phyloP scores from a whole-genome alignment of 148 eudicot genomes.

The Amaranthus cruentus region DNA sequence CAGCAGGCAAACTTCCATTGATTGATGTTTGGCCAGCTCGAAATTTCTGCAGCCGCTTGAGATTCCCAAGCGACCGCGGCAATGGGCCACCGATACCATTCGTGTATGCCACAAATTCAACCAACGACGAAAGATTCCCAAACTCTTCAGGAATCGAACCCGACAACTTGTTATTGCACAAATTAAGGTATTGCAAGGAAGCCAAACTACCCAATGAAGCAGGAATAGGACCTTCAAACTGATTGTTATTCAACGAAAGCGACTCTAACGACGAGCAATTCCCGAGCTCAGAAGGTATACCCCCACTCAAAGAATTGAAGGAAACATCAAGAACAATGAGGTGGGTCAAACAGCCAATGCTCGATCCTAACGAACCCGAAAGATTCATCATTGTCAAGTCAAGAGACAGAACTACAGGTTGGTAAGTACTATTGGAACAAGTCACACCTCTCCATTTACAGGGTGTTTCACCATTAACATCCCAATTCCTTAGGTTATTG shows the following conservation, averaged over 20 bases:
- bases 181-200: slow-evolving; percentile 45
- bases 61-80: slow-evolving; percentile 68
- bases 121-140: slow-evolving; percentile 64
- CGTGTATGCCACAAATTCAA: slow-evolving; percentile 63
- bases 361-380: slow-evolving; percentile 61
- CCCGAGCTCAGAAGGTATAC: slow-evolving; percentile 63
- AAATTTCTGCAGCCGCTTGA: slow-evolving; percentile 50
- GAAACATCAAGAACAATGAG: slow-evolving; percentile 52
- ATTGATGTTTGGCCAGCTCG: slow-evolving; percentile 81
- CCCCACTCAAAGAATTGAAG: slow-evolving; percentile 45
- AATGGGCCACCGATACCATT: slow-evolving; percentile 61
- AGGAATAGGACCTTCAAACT: slow-evolving; percentile 66
- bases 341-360: slow-evolving; percentile 58
- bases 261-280: slow-evolving; percentile 46
- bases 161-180: slow-evolving; percentile 81
- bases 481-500: slow-evolving; percentile 56
- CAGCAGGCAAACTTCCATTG: slow-evolving; percentile 74
- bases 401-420: slow-evolving; percentile 50
- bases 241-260: slow-evolving; percentile 58
- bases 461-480: slow-evolving; percentile 58
- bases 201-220: slow-evolving; percentile 59
- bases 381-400: slow-evolving; percentile 58
- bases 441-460: slow-evolving; percentile 81
- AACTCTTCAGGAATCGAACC: slow-evolving; percentile 72
- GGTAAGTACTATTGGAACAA: slow-evolving; percentile 37